Evolutionary conservation across 495 filamentous ascomycete genomes (phyloP).

Genomic region (Staphylotrichum tortipilum): DNA sequence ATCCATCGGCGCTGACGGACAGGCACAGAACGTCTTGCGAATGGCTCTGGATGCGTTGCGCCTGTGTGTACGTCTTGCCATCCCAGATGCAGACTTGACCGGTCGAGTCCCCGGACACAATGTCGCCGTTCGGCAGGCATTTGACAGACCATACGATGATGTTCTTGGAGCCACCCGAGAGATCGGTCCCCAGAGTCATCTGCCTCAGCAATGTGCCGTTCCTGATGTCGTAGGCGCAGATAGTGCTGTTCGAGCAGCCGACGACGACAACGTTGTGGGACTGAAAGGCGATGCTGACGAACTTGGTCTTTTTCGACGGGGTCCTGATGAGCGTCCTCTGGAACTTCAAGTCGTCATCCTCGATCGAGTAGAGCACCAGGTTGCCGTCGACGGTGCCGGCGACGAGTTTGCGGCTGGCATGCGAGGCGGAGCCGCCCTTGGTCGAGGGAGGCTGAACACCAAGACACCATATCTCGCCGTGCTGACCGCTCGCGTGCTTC

Average conservation of each 20-base stretch:
- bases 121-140: slow-evolving; percentile 73
- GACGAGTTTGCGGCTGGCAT: slow-evolving; percentile 49
- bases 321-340: slow-evolving; percentile 59
- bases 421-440: slow-evolving; percentile 3
- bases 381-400: slow-evolving; percentile 90
- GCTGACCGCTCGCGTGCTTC: slow-evolving; percentile 79
- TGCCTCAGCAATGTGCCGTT: slow-evolving; percentile 63
- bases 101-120: slow-evolving; percentile 90
- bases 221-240: slow-evolving; percentile 81
- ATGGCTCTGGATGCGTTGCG: slow-evolving; percentile 76
- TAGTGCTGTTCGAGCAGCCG: slow-evolving; percentile 85
- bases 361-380: slow-evolving; percentile 75
- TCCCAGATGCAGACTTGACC: slow-evolving; percentile 92
- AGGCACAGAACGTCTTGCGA: slow-evolving; percentile 85
- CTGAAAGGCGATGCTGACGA: slow-evolving; percentile 85
- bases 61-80: slow-evolving; percentile 76
- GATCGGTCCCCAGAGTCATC: slow-evolving; percentile 76
- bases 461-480: slow-evolving; percentile 95
- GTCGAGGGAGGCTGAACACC: slow-evolving; percentile 63
- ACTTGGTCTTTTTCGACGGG: slow-evolving; percentile 70
- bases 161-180: slow-evolving; percentile 67
- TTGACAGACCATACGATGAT: slow-evolving; percentile 90
- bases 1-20: slow-evolving; percentile 67
- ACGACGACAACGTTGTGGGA: slow-evolving; percentile 72
- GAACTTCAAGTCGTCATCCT: slow-evolving; percentile 68